Base-by-base conservation (phyloP, 352 stramenopile genomes). In the Aphanomyces astaci region DNA sequence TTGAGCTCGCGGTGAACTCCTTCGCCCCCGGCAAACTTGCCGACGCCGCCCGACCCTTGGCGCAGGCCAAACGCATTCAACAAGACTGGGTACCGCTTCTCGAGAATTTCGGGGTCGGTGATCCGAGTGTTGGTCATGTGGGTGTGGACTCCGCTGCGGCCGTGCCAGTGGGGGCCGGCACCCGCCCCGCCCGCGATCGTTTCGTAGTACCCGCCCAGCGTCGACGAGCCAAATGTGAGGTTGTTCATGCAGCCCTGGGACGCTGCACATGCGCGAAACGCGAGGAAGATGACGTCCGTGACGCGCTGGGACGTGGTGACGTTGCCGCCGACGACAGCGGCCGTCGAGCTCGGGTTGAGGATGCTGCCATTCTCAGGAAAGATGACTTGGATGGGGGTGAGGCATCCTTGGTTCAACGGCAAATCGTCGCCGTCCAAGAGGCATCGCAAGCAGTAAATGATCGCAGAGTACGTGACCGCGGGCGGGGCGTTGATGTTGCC, bases 191-290 rank as follows among this genome's bases (percentile, higher is more conserved):
- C 97, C 15, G 96, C 96, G 76, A 99, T 99, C 5, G 97, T 99
- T 76, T 99, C 97, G 79, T 99, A 99, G 76, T 99, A 99, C 4
- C 96, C 96, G 15, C 90, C 90, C 27, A 97, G 76, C 27, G 79
- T 85, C 15, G 96, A 82, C 72, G 98, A 96, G 30, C 97, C 97
- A 80, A 99, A 99, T 22, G 95, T 99, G 27, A 99, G 83, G 76
- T 99, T 99, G 81, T 99, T 99, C 97, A 99, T 99, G 75, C 97
- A 99, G 0, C 97, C 97, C 73, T 99, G 96, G 40, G 92, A 98
- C 1, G 96, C 97, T 3, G 97, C 97, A 72, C 93, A 98, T 13
- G 96, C 96, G 2, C 72, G 86, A 75, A 99, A 99, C 1, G 96
- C 96, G 70, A 92, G 91, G 49, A 99, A 81, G 31, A 99, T 97